Base-by-base conservation (phyloP, 2,329 filamentous ascomycete species). In the Sporothrix globosa region DNA sequence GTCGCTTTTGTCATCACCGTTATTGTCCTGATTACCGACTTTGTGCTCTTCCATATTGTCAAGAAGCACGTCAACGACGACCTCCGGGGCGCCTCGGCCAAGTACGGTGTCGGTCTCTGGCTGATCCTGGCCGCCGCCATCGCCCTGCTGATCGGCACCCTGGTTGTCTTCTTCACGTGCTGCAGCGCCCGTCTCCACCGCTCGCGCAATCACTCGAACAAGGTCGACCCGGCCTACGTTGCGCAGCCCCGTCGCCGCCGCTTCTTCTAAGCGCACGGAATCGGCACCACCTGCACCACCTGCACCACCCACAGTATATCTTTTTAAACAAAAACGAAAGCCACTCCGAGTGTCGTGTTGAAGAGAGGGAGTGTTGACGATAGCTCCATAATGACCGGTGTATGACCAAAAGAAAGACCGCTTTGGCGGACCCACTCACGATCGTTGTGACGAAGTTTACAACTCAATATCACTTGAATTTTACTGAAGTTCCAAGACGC, bases 141-240 rank as follows among this genome's bases (percentile, higher is more conserved):
- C 71, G 82, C 83, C 74, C 80, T 84, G 24, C 82, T 90, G 68
- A 71, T 89, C 34, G 88, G 83, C 10, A 84, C 84, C 24, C 72
- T 88, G 68, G 74, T 90, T 66, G 83, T 90, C 70, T 85, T 91
- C 74, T 81, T 90, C 74, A 87, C 86, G 7, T 90, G 88, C 83
- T 89, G 85, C 79, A 83, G 83, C 69, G 81, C 82, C 10, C 80
- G 85, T n/a, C 60, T 81, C 74, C 80, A 80, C 74, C 78, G 78
- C 34, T 46, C 46, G 53, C 79, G 80, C 73, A 70, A 70, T 21
- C 24, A 24, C 4, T 41, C 46, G 21, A 53, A 71, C 74, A 74
- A 76, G 69, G 76, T 77, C 61, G 75, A 76, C 63, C 76, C 77
- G 68, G 27, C 24, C 53, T 75, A 76, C 21, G 76, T 75, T 9